Evolutionary conservation across 768 basidiomycete genomes (phyloP).

Genomic region (Suillus brevipes): DNA sequence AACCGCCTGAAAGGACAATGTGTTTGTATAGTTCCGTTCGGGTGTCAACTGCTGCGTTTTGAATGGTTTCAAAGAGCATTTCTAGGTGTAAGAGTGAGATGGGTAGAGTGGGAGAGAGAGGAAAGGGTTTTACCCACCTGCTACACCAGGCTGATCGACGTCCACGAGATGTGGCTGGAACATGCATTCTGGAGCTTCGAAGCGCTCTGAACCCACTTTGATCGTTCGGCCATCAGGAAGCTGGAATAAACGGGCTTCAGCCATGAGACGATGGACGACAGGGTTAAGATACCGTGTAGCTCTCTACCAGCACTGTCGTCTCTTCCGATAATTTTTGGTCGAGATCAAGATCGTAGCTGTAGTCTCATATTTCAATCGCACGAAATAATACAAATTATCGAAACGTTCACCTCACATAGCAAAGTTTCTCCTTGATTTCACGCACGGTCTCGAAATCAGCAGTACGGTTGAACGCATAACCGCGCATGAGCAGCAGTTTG

Average conservation of each 20-base stretch:
- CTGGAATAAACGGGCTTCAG: slow-evolving; percentile 38
- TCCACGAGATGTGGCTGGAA: slow-evolving; percentile 99
- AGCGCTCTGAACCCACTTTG: slow-evolving; percentile 97
- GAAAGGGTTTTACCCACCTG: slow-evolving; percentile 69
- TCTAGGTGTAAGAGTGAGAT: slow-evolving; percentile 44
- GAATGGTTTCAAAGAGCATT: slow-evolving; percentile 96
- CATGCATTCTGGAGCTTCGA: slow-evolving; percentile 99
- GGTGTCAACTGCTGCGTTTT: slow-evolving; percentile 85
- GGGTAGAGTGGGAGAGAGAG: background rate
- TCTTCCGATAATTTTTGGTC: slow-evolving; percentile 93
- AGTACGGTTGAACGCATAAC: slow-evolving; percentile 99
- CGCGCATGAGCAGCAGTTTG: slow-evolving; percentile 99
- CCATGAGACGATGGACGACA: background rate
- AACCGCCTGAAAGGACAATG: slow-evolving; percentile 95
- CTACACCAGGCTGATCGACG: slow-evolving; percentile 93
- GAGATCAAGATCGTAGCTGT: slow-evolving; percentile 93
- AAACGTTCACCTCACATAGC: slow-evolving; percentile 81
- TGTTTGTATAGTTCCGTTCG: slow-evolving; percentile 95
- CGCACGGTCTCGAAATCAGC: slow-evolving; percentile 99
- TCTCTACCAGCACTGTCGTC: slow-evolving; percentile 95
- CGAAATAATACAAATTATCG: background rate
- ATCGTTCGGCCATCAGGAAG: slow-evolving; percentile 94
- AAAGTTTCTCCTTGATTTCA: slow-evolving; percentile 98
- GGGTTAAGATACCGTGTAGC: slow-evolving; percentile 73
- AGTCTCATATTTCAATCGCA: slow-evolving; percentile 7